Evolutionary conservation across 176 grass and related monocot genomes (phyloP), one percentile per base, ranked within the genome.

Genomic region (Musa itinerans): DNA sequence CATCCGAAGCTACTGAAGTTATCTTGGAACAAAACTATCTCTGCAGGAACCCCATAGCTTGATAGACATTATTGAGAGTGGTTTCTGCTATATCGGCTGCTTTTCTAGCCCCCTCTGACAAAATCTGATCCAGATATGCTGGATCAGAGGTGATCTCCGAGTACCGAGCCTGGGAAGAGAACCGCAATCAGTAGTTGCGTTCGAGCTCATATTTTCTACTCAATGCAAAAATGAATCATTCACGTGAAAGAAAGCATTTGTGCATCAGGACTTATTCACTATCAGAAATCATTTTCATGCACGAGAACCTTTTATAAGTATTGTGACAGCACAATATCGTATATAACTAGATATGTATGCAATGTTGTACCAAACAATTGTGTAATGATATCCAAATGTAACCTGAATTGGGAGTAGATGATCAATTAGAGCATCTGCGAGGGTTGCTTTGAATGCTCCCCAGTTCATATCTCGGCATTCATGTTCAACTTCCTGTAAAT

Each of bases 351-450:
- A 6, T 43, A 43, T 0, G 34, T 6, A 43, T 58, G 55, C 11
- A 17, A 58, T 58, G 55, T 17, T 19, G 55, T 22, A 7, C 19
- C 21, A 53, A 65, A 65, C 19, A 65, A 76, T 24, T 21, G 27
- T 34, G 17, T 17, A 50, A 21, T 53, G 57, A 49, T 70, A 24
- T 48, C 22, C 58, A 62, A 59, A 34, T 21, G 50, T 23, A 58
- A 93, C 95, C 90, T 94, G 95, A 76, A 98, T 98, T 74, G 95
- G 95, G 10, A 91, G 86, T 50, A 98, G 77, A 93, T 93, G 90
- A 63, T 93, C 90, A 53, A 98, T 80, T 61, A 94, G 79, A 50
- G 88, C 88, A 82, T 98, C 95, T 13, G 88, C 87, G 59, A 98
- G 86, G 54, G 74, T 89, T 59, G 25, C 50, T 72, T 98, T 98